Base-by-base conservation (phyloP, 1,284 basidiomycete species). In the Anthracocystis panici-leucophaei region DNA sequence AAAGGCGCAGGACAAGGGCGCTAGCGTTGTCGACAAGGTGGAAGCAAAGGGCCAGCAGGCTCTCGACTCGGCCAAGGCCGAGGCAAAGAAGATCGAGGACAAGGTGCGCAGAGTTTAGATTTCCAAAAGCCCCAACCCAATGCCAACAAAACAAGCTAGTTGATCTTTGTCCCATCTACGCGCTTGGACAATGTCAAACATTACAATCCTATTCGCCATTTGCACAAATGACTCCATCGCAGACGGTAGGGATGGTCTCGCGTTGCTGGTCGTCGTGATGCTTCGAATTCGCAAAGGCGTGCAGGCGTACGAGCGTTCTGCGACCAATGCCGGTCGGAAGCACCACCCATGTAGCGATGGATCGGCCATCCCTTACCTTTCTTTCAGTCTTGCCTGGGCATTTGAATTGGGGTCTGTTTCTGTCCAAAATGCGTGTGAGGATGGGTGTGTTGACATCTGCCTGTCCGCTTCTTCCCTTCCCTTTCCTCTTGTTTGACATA, bases 21-120 rank as follows among this genome's bases (percentile, higher is more conserved):
- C 63, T 29, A 49, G 63, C 51, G 21, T 71, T 11, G 61, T 57
- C 58, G 61, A 65, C 12, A 73, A 72, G 61, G 75, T 42, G 27
- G 58, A 80, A 51, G 53, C 60, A 31, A 71, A 76, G 68, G 67
- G 68, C 60, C 56, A 77, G 69, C 74, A 75, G 58, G 55, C 77
- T 62, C 45, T 78, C 69, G 75, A 81, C 42, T 80, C 77, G 58
- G 75, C 65, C 46, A 77, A 78, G 73, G 56, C 69, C 35, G 76
- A 79, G 35, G 69, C 54, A 10, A 63, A 78, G 44, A 74, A 75
- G 60, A 38, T 73, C 55, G 73, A 77, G 64, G 68, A 81, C 53
- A 72, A 82, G 75, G 72, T 84, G 77, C 81, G 82, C 82, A 78
- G 65, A 69, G 70, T 82, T 52, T 81, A 72, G 68, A 59, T 16